Base-by-base conservation (phyloP, 169 alveolate genomes). In the Eimeria maxima region DNA sequence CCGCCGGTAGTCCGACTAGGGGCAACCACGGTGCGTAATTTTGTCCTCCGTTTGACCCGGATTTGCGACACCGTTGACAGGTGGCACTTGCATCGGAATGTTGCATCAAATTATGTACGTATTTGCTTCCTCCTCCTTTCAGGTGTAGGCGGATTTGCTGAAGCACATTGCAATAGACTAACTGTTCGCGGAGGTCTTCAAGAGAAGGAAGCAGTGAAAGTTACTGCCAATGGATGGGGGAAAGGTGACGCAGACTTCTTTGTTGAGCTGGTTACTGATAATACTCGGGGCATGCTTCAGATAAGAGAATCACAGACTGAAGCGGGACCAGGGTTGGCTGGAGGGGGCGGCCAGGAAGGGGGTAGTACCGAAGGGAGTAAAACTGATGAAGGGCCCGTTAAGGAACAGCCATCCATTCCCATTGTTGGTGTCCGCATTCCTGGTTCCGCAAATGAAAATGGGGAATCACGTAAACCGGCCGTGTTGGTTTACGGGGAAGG, bases 181-280 rank as follows among this genome's bases (percentile, higher is more conserved):
- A 87, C 69, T 38, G 63, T 87, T 18, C 67, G 60, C 20, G 60
- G 63, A 33, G 93, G 93, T 22, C 81, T 87, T 10, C 42, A 27
- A 2, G 65, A 22, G 65, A 81, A 44, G 4, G 93, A 87, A 27
- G 13, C 44, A 6, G 24, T 87, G 33, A 87, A 87, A 24, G 47
- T 87, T 5, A 87, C 93, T 18, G 53, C 81, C 47, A 63, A 29
- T 63, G 93, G 93, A 24, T 87, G 93, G 93, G 60, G 24, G 4
- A 63, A 87, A n/a, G 8, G 71, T 27, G 24, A 38, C 3, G 8
- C n/a, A n/a, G 93, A 87, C 44, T 87, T 87, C 14, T 3, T 87
- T 87, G 67, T 63, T 22, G 27, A 57, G 63, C 0, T 87, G 2
- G 93, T 38, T 2, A 63, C 83, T 71, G 93, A 87, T 47, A 71